Conservation (phyloP, 495 filamentous ascomycete species). For the Elaphomyces granulatus region DNA sequence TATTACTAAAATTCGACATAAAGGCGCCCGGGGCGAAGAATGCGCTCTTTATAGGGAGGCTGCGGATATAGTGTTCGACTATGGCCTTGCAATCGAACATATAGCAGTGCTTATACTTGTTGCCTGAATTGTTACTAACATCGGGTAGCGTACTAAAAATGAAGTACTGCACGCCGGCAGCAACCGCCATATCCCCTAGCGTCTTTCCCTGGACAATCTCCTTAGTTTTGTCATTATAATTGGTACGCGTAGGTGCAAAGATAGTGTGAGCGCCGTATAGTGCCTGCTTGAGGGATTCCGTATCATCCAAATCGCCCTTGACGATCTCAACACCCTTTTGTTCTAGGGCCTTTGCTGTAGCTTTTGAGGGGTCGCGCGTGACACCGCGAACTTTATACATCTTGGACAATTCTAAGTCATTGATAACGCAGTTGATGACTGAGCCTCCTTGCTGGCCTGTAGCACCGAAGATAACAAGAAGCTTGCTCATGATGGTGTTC, state of each 20-base stretch:
- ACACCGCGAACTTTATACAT: constrained; percentile 27
- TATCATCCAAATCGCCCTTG: constrained; percentile 22
- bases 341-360: constrained; percentile 24
- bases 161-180: constrained; percentile 11
- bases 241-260: constrained; percentile 20
- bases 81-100: constrained; percentile 27
- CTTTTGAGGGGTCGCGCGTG: constrained; percentile 15
- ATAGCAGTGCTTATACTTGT: constrained; percentile 10
- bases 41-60: constrained; percentile 21
- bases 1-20: constrained; percentile 8
- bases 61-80: constrained; percentile 27
- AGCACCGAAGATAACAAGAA: constrained; percentile 34
- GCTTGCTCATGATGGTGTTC: constrained; percentile 14
- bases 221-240: constrained; percentile 1
- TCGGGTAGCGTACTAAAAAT: constrained; percentile 16
- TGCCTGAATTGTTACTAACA: constrained; percentile 8
- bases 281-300: constrained; percentile 15
- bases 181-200: constrained; percentile 34
- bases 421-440: constrained; percentile 15
- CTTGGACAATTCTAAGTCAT: constrained; percentile 13
- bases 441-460: constrained; percentile 28
- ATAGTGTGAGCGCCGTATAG: constrained; percentile 22
- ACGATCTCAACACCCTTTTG: constrained; percentile 31
- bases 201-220: constrained; percentile 36
- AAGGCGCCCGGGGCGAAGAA: constrained; percentile 9